These are phyloP conservation scores for Fusarium verticillioides DNA, from an alignment of 2,329 filamentous ascomycete species.

Conservation along the genomic window DNA sequence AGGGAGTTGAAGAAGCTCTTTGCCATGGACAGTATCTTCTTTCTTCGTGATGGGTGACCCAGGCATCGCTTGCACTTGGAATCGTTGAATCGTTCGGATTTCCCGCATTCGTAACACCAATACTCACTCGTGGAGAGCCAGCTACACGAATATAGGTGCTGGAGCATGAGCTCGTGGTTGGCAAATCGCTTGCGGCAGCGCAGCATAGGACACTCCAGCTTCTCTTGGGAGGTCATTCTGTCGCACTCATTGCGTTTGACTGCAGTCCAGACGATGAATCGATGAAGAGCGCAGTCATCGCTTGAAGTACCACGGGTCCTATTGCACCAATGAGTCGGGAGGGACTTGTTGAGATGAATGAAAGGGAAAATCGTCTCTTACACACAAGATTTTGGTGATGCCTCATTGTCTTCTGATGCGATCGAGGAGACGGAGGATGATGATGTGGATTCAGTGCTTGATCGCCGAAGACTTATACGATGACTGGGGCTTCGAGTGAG, in stretches of 20 bases:
- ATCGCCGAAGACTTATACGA: conserved; percentile 48
- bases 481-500: conserved; percentile 48
- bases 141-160: conserved; percentile 61
- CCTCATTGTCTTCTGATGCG: conserved; percentile 39
- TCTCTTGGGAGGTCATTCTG: conserved; percentile 60
- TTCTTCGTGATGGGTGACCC: conserved; percentile 62
- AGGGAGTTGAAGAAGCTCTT: conserved; percentile 65
- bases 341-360: neutral
- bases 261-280: conserved; percentile 68
- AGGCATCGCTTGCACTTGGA: conserved; percentile 61
- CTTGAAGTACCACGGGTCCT: conserved; percentile 58
- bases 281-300: conserved; percentile 63
- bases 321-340: conserved; percentile 27
- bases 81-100: conserved; percentile 64
- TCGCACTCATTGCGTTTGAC: conserved; percentile 63
- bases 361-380: conserved; percentile 43
- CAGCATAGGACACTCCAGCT: conserved; percentile 63
- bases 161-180: conserved; percentile 65
- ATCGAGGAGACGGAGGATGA: conserved; percentile 43
- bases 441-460: conserved; percentile 46
- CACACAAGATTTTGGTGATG: conserved; percentile 47
- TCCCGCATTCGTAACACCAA: conserved; percentile 66
- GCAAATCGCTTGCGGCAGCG: conserved; percentile 61
- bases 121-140: conserved; percentile 64
- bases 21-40: conserved; percentile 63